These are phyloP conservation scores for Jacaranda copaia DNA, from an alignment of 257 asterid genomes.

Conservation along the genomic window DNA sequence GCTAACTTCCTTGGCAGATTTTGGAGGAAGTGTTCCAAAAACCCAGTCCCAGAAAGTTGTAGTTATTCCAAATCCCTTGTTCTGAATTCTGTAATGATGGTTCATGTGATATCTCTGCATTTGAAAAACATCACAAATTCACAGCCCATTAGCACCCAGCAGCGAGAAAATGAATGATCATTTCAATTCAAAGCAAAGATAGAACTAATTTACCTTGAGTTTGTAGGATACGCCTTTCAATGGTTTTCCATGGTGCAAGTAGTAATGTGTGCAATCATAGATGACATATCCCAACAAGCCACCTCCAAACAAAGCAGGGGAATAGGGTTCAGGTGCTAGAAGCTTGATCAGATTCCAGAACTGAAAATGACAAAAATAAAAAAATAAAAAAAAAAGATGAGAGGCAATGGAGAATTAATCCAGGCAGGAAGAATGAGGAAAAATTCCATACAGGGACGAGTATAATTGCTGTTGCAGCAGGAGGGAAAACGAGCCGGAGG, in stretches of 20 bases:
- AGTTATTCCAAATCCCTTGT: conserved; percentile 85
- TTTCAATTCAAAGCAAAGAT: not conserved
- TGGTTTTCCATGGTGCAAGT: conserved; percentile 83
- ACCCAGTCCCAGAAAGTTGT: conserved; percentile 78
- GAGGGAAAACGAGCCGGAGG: conserved; percentile 67
- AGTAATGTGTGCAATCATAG: conserved; percentile 86
- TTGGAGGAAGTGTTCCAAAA: conserved; percentile 74
- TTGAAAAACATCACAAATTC: not conserved
- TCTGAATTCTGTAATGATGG: conserved; percentile 76
- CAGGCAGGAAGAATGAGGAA: not conserved
- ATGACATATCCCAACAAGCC: conserved; percentile 73
- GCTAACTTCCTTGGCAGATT: conserved; percentile 48
- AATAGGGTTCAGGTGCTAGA: conserved; percentile 45
- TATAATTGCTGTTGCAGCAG: conserved; percentile 56
- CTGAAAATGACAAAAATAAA: conserved; percentile 44
- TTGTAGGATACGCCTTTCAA: conserved; percentile 53
- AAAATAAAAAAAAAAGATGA: not conserved
- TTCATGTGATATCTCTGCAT: conserved; percentile 77
- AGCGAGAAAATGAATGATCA: not conserved
- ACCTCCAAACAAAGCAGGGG: conserved; percentile 74
- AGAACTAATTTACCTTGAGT: conserved; percentile 60
- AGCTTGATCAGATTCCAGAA: conserved; percentile 63
- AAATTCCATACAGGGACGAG: conserved; percentile 45
- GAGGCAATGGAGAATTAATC: not conserved
- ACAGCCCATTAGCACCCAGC: not conserved